Evolutionary conservation across 176 grass and related monocot species (phyloP), one percentile per base, ranked within the genome.

Genomic region (Pontederia crassipes): DNA sequence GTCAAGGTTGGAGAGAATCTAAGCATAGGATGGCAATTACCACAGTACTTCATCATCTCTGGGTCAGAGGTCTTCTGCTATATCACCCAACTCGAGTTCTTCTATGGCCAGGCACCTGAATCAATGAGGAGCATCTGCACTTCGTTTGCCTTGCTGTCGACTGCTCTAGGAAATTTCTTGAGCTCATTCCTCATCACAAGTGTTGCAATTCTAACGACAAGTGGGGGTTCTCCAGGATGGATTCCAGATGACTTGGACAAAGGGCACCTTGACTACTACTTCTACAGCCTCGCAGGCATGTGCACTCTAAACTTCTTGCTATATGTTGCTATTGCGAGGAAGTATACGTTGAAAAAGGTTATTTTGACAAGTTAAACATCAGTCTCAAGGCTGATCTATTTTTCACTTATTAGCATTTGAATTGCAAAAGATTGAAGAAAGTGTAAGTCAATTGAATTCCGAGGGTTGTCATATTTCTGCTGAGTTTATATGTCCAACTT

Each of bases 1-100:
- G 0, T 45, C 40, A 70, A 45, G 49, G 48, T 59, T 60, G 70
- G 62, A 29, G 18, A 57, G 59, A 10, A 0, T 14, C 9, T 94
- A 67, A 84, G 68, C 78, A 88, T 94, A 69, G 29, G 20, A 74
- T 85, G 78, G 78, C 81, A 94, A 59, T 9, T 94, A 49, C 89
- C 89, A 28, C 89, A 85, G 75, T 94, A 85, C 66, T 52, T 88
- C 52, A 76, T 94, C 4, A 70, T 80, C 13, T 80, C 84, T 0
- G 78, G 81, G 4, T 88, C 89, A 7, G 83, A 84, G 54, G 89
- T 94, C 58, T 88, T 88, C 77, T 63, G 75, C 66, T 81, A 72
- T 32, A 87, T 88, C 60, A 85, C 89, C 27, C 83, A 87, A 71
- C 83, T 93, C 6, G 89, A 93, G 66, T 93, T 93, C 78, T 93